Evolutionary conservation across 2,329 filamentous ascomycete species (phyloP).

Genomic region (Microthyrium microscopicum): DNA sequence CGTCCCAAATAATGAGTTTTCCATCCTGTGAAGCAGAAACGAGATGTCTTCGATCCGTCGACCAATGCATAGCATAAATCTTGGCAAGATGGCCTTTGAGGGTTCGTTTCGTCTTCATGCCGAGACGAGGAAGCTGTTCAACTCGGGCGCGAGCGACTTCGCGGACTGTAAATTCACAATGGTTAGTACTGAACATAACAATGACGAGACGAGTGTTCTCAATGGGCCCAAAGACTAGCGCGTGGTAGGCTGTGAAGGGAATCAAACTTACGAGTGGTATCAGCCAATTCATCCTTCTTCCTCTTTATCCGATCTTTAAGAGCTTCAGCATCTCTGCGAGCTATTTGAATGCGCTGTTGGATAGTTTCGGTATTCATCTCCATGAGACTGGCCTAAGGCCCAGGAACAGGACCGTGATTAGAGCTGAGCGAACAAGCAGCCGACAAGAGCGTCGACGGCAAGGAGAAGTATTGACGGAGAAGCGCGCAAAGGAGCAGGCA

Average conservation of each 20-base stretch:
- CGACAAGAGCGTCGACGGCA: too few relatives aligned
- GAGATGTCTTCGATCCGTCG: constrained; percentile 88
- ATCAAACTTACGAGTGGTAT: constrained; percentile 76
- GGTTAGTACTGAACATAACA: constrained; percentile 13
- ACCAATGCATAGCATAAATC: constrained; percentile 99
- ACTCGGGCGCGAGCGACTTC: constrained; percentile 84
- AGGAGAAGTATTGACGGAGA: too few relatives aligned
- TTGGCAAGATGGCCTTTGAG: constrained; percentile 97
- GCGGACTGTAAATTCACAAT: constrained; percentile 45
- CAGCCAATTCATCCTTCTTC: constrained; percentile 98
- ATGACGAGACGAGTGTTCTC: constrained; percentile 1
- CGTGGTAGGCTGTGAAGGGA: constrained; percentile 9
- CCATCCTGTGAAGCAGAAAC: constrained; percentile 97
- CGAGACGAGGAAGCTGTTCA: constrained; percentile 77
- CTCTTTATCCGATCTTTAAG: constrained; percentile 98
- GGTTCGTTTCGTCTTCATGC: constrained; percentile 95
- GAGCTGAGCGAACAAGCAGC: too few relatives aligned
- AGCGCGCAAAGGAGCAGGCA: too few relatives aligned
- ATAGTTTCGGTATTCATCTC: constrained; percentile 34
- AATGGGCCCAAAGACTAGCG: constrained; percentile 1
- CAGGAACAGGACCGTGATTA: too few relatives aligned
- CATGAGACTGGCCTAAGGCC: too few relatives aligned
- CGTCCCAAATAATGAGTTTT: constrained; percentile 99
- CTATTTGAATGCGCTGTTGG: constrained; percentile 66
- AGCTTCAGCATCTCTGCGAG: constrained; percentile 91